Evolutionary conservation across 2,329 filamentous ascomycete genomes (phyloP), one percentile per base, ranked within the genome.

Genomic region (Ramularia endophylla): DNA sequence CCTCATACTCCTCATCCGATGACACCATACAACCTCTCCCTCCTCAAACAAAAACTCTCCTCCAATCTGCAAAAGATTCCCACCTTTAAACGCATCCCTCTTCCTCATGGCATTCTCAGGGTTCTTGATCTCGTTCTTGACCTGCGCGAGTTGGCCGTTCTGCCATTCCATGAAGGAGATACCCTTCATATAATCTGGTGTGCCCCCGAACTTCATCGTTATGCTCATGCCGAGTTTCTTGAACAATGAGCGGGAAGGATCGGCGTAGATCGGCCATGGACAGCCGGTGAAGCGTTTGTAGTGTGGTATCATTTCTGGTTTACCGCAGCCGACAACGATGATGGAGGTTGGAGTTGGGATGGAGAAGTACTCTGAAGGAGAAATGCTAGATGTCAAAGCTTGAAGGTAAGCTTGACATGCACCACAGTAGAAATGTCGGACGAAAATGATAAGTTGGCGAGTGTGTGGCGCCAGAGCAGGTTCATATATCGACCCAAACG

Each of bases 401-500:
- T 60, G 51, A 22, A 65, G 53, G 46, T 65, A 65, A 6, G 59
- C 58, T 47, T 65, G 62, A 47, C 63, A 65, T 15, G 61, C 62
- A 30, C 64, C 63, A 50, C 64, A 67, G 57, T 65, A 67, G 54
- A 66, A 67, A 44, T 67, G 64, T 19, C 64, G 60, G 27, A 67
- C 55, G 52, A 67, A 67, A 36, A 67, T 54, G 22, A 67, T 52
- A 8, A 67, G 53, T 34, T 66, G 64, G 8, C 64, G 55, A 39
- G 60, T 52, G 34, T 65, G 61, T 12, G 59, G 56, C 2, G 57
- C 54, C 13, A 50, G 53, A 34, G 61, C 68, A 3, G 77, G 75
- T 25, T 68, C 71, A 59, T 81, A 82, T 19, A 85, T 64, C 52
- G 73, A 78, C 61, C 75, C 75, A 62, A 87, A 87, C 0, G 74